Conservation (phyloP, 352 stramenopile genomes). For the Globisporangium barbulae region DNA sequence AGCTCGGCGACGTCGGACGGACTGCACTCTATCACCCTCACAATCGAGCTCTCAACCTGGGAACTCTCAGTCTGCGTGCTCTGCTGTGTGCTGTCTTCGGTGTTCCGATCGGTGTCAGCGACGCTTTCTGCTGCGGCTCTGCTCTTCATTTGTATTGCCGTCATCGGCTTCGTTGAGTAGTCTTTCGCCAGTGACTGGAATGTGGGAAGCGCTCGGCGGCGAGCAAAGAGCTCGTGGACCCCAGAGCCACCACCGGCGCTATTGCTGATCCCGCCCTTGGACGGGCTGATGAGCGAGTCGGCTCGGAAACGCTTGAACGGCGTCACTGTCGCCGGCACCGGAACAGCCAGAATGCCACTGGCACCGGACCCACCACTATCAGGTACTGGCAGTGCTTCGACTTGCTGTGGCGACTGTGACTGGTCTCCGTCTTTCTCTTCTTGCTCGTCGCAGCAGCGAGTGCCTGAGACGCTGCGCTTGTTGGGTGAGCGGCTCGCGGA, state of each 20-base stretch:
- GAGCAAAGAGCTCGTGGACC: not conserved
- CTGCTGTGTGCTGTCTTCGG: conserved; percentile 4
- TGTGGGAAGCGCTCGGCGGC: not conserved
- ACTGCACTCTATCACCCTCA: conserved; percentile 11
- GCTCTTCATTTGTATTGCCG: not conserved
- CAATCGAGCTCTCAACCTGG: not conserved
- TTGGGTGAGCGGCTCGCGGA: conserved; percentile 15
- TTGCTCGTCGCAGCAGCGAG: conserved; percentile 3
- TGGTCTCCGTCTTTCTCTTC: not conserved
- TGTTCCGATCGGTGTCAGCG: not conserved
- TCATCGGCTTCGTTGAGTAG: not conserved
- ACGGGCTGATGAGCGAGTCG: conserved; percentile 12
- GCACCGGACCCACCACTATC: not conserved
- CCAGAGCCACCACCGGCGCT: not conserved
- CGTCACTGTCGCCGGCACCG: conserved; percentile 1
- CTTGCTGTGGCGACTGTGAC: not conserved
- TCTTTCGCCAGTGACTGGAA: conserved; percentile 16
- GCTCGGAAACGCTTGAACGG: conserved; percentile 19
- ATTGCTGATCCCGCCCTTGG: not conserved
- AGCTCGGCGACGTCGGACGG: conserved; percentile 12
- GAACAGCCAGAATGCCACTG: not conserved
- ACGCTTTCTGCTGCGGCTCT: not conserved
- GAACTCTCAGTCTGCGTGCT: conserved; percentile 7
- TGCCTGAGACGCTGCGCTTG: conserved; percentile 10
- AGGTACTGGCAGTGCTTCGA: not conserved